These are phyloP conservation scores for Ceratobasidium sp. DNA, from an alignment of 1,284 basidiomycete species.

Conservation along the genomic window DNA sequence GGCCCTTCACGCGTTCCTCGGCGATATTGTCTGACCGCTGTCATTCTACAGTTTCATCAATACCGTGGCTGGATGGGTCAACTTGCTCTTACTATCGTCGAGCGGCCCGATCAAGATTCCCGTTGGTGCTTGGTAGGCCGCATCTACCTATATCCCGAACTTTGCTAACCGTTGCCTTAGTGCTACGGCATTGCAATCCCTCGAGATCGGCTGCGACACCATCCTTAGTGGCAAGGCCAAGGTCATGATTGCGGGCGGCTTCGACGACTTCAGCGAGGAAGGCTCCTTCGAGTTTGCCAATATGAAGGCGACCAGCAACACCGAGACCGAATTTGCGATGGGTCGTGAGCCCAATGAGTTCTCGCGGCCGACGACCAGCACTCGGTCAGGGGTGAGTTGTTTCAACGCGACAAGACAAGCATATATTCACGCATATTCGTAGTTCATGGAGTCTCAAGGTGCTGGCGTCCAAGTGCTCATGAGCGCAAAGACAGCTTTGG, in stretches of 20 bases:
- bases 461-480: constrained; percentile 96
- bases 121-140: constrained; percentile 89
- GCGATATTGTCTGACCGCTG: constrained; percentile 29
- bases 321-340: constrained; percentile 96
- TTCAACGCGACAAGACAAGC: constrained; percentile 1
- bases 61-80: constrained; percentile 97
- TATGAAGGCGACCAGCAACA: constrained; percentile 99
- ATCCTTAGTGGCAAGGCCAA: constrained; percentile 96
- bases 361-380: constrained; percentile 96
- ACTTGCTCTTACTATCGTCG: constrained; percentile 90
- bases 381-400: constrained; percentile 80
- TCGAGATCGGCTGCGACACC: constrained; percentile 97
- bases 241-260: constrained; percentile 98
- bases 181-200: constrained; percentile 95
- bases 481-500: constrained; percentile 93
- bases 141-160: constrained; percentile 12
- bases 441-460: constrained; percentile 98
- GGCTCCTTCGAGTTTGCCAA: constrained; percentile 97
- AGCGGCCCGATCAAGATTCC: constrained; percentile 98
- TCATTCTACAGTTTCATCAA: constrained; percentile 80
- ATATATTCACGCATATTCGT: constrained; percentile 42
- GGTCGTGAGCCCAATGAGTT: constrained; percentile 98
- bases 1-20: constrained; percentile 51
- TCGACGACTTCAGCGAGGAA: constrained; percentile 97
- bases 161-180: constrained; percentile 53